Evolutionary conservation across 306 rosid genomes (phyloP), one percentile per base, ranked within the genome.

Genomic region (Rubus parviflorus): DNA sequence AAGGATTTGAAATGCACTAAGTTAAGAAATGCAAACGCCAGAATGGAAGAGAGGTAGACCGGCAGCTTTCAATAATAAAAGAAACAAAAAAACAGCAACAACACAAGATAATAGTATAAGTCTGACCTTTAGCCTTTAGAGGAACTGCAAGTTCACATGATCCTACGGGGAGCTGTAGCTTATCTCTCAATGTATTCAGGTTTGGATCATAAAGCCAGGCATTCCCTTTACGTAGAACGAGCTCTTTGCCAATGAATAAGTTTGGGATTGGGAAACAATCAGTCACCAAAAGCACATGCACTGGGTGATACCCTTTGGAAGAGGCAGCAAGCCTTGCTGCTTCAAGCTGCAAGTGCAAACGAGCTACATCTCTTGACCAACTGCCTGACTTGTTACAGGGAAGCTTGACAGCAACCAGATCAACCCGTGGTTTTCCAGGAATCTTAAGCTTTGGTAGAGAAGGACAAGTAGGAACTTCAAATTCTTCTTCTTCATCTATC

Each of bases 401-500:
- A 80, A 93, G 93, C 87, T 93, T 93, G 80, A 87, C 88, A 58
- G 90, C 97, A 75, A 93, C 85, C 69, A 93, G 92, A 89, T 89
- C 98, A 77, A 93, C 73, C 38, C 91, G 89, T 20, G 89, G 90
- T 64, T 86, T 91, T 77, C 83, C 86, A 52, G 97, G 88, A 74
- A 83, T 74, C 76, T 75, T 87, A 84, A 93, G 73, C 82, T 78
- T 83, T 4, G 98, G 95, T 41, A 91, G 86, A 70, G 90, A 75
- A 64, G 96, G 93, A 82, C 97, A 93, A 65, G 86, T 86, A 73
- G 98, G 98, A 77, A 93, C 88, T 81, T 89, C 95, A 17, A 82
- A 89, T 52, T 91, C 96, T 85, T 93, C 97, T 83, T 93, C 98
- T 85, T 93, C 96, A 4, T 93, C 98, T 73, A 93, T 93, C 98